Percentiles rank a stretch among this genome's conserved stretches.
These are phyloP conservation scores for Neltuma alba DNA, from an alignment of 306 rosid genomes.

Conservation along the genomic window DNA sequence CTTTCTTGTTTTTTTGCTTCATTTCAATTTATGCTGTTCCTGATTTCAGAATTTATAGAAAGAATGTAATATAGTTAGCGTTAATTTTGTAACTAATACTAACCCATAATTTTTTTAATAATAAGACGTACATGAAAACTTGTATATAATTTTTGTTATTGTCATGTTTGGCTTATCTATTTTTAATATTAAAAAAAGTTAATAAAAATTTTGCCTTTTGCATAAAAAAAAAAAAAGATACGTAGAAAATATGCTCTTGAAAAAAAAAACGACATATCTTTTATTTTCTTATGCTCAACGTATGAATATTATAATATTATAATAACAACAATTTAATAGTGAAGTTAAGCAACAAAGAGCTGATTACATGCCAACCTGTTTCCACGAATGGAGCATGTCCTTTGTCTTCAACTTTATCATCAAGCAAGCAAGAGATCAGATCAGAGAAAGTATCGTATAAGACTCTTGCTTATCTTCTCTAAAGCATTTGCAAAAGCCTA, in stretches of 20 bases:
- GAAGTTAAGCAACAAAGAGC: slow-evolving; percentile 30
- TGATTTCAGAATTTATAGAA: not conserved
- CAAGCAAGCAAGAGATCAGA: not conserved
- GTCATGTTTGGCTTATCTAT: not conserved
- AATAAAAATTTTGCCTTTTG: not conserved
- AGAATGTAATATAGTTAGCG: not conserved
- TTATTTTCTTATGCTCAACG: slow-evolving; percentile 17
- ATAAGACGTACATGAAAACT: not conserved
- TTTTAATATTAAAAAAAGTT: not conserved
- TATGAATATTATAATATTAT: slow-evolving; percentile 29
- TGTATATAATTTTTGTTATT: not conserved
- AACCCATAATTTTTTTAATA: not conserved
- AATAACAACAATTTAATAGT: not conserved
- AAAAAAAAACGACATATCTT: not conserved
- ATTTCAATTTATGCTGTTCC: not conserved
- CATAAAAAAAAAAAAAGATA: too few species aligned
- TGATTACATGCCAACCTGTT: slow-evolving; percentile 37
- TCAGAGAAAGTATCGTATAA: not conserved
- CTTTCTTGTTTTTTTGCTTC: not conserved
- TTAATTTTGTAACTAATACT: not conserved
- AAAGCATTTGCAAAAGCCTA: not conserved
- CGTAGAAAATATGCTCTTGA: too few species aligned
- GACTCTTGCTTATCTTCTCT: not conserved
- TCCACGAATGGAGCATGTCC: slow-evolving; percentile 33
- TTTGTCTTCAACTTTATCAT: not conserved